Conservation (phyloP, 768 basidiomycete species). For the Wakefieldia striispora region DNA sequence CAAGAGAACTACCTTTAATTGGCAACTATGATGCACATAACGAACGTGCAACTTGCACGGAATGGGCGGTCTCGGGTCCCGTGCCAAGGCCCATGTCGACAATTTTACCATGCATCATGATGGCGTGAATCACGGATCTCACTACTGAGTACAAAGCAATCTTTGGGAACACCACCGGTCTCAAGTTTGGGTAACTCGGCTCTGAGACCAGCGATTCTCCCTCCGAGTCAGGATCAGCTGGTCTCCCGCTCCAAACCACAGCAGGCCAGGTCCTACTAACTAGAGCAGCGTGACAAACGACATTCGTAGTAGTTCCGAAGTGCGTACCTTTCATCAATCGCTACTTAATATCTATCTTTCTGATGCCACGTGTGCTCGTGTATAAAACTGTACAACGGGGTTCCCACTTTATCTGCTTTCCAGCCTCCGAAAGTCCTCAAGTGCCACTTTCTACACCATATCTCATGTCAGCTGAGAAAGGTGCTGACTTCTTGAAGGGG, state of each 20-base stretch:
- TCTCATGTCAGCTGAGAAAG: constrained; percentile 25
- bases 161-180: neutral
- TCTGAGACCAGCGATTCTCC: neutral
- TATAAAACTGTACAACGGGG: constrained; percentile 20
- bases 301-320: neutral
- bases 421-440: neutral
- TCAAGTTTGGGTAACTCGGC: constrained; percentile 10
- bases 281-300: neutral
- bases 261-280: neutral
- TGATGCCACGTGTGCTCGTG: constrained; percentile 21
- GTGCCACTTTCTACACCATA: neutral
- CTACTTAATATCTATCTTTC: neutral
- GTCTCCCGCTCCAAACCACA: neutral
- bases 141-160: too few relatives aligned
- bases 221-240: too few relatives aligned
- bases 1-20: too few relatives aligned
- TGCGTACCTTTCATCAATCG: constrained; percentile 7
- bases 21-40: neutral
- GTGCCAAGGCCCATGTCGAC: too few relatives aligned
- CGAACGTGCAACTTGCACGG: constrained; percentile 11
- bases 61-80: neutral
- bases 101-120: neutral
- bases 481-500: constrained; percentile 4
- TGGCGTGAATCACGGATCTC: neutral
- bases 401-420: neutral